Evolutionary conservation across 208 protist genomes (phyloP).

Genomic region (Polymyxa betae): DNA sequence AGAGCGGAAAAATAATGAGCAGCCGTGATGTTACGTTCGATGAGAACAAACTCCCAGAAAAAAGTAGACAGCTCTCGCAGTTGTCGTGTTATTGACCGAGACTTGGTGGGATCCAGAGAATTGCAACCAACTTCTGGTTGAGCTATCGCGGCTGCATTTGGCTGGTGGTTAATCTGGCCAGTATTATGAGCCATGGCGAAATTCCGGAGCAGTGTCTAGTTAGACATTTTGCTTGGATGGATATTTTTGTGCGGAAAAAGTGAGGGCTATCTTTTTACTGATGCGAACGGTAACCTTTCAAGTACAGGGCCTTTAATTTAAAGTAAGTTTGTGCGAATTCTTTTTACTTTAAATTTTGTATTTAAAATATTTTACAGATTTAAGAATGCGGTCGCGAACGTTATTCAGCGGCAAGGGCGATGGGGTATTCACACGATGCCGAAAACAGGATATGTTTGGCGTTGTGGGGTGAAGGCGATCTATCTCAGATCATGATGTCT

Average conservation of each 20-base stretch:
- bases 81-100: neutral
- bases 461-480: neutral
- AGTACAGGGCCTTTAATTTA: neutral
- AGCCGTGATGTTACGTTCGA: too few relatives aligned
- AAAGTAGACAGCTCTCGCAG: too few relatives aligned
- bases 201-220: slow-evolving; percentile 35
- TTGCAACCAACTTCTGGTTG: slow-evolving; percentile 25
- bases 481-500: slow-evolving; percentile 19
- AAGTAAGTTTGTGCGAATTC: neutral
- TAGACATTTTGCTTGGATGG: slow-evolving; percentile 26
- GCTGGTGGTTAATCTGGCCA: neutral
- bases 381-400: slow-evolving; percentile 16
- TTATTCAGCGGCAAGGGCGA: neutral
- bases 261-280: neutral
- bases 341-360: neutral
- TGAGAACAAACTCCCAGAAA: too few relatives aligned
- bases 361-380: neutral
- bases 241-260: neutral
- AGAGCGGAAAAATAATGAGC: too few relatives aligned
- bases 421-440: neutral
- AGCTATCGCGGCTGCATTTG: neutral
- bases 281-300: neutral
- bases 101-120: neutral
- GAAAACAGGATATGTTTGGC: slow-evolving; percentile 27
- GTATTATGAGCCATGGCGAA: slow-evolving; percentile 9